Conservation (phyloP, 768 basidiomycete genomes). For the Galerina sulciceps region DNA sequence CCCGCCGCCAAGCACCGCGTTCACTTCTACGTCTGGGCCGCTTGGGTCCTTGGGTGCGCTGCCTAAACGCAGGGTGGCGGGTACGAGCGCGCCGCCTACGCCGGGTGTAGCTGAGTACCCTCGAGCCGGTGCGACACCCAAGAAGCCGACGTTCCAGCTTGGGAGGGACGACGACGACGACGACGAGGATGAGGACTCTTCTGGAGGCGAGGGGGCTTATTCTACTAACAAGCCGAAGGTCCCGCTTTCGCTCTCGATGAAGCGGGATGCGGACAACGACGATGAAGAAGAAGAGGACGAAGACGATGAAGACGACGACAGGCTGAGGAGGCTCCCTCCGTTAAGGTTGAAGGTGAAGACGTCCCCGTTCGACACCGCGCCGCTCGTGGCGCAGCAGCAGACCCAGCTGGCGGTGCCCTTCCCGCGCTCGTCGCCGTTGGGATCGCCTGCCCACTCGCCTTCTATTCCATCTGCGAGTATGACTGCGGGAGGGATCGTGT, state of each 20-base stretch:
- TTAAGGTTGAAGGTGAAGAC: constrained; percentile 13
- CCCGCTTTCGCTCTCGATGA: no score
- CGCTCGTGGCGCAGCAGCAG: constrained; percentile 7
- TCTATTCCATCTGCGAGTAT: no score
- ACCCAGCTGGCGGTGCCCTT: constrained; percentile 37
- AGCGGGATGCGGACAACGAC: constrained; percentile 15
- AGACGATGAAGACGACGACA: constrained; percentile 29
- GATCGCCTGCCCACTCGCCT: neutral
- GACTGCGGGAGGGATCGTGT: constrained; percentile 34
- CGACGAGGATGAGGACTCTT: constrained; percentile 30
- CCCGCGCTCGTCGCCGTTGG: constrained; percentile 37
- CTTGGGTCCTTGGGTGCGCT: neutral
- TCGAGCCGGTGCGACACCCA: neutral
- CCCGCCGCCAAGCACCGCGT: neutral
- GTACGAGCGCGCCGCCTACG: constrained; percentile 2
- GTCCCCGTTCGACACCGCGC: constrained; percentile 23
- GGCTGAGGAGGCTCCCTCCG: constrained; percentile 7
- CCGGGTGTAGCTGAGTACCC: no score
- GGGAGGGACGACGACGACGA: constrained; percentile 40
- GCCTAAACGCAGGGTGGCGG: neutral
- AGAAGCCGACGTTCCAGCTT: constrained; percentile 38
- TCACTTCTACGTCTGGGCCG: constrained; percentile 7
- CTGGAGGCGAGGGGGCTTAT: constrained; percentile 21
- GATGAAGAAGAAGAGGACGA: no score
- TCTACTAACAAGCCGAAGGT: constrained; percentile 19